A percentile compares a stretch with the other conserved stretches of the same genome.
These are phyloP conservation scores for Scolecobasidium constrictum DNA, from an alignment of 2,329 filamentous ascomycete species.

Conservation along the genomic window DNA sequence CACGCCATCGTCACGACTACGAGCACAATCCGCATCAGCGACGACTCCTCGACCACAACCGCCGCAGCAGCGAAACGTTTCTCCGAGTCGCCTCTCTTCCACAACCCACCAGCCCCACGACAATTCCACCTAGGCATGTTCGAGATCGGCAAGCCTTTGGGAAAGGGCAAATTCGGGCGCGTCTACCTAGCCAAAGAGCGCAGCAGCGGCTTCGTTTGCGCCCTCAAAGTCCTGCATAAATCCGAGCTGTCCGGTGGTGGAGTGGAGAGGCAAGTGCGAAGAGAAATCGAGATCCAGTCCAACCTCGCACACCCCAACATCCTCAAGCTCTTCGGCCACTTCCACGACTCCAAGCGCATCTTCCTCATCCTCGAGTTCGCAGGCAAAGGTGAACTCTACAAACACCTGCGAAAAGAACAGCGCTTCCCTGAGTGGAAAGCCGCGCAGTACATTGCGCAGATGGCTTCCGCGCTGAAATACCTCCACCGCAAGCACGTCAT, in stretches of 20 bases:
- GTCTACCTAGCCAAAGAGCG: constrained; percentile 79
- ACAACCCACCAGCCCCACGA: constrained; percentile 26
- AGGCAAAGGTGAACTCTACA: constrained; percentile 78
- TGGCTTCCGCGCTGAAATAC: constrained; percentile 82
- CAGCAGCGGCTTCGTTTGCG: constrained; percentile 70
- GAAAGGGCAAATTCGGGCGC: constrained; percentile 79
- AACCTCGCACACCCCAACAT: constrained; percentile 82
- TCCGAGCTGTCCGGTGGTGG: constrained; percentile 67
- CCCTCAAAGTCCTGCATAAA: constrained; percentile 79
- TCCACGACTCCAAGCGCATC: constrained; percentile 79
- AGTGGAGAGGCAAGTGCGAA: constrained; percentile 77
- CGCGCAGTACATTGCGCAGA: constrained; percentile 78
- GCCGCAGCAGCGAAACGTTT: constrained; percentile 36
- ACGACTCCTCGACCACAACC: too few species aligned
- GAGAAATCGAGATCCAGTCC: constrained; percentile 83
- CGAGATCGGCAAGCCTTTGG: constrained; percentile 76
- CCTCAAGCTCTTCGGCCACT: constrained; percentile 73
- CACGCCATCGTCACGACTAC: constrained; percentile 17
- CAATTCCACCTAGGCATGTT: constrained; percentile 88
- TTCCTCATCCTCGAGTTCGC: constrained; percentile 84
- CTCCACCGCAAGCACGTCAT: constrained; percentile 96
- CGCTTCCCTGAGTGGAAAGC: constrained; percentile 80
- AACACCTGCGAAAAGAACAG: constrained; percentile 68
- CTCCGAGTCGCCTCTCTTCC: constrained; percentile 28
- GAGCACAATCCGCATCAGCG: constrained; percentile 27